Conservation (phyloP, 345 rosid species). For the Dovyalis caffra region DNA sequence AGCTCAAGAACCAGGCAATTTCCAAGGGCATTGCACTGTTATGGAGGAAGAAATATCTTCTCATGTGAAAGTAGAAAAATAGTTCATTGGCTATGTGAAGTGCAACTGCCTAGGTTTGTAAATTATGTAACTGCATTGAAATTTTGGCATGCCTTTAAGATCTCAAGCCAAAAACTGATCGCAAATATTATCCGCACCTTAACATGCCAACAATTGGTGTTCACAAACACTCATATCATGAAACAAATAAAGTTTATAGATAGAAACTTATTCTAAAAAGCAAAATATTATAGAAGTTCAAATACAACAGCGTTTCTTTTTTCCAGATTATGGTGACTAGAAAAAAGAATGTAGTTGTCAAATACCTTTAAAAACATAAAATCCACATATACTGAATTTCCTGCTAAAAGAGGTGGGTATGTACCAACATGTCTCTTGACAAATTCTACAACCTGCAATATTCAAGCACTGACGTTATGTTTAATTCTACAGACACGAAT, state of each 20-base stretch:
- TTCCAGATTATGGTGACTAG: no score
- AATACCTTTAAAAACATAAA: conserved; percentile 70
- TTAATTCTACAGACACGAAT: not conserved
- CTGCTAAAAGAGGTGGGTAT: conserved; percentile 63
- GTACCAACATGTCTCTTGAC: conserved; percentile 66
- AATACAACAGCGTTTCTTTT: no score
- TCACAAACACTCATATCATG: not conserved
- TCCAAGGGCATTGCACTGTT: not conserved
- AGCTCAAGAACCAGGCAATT: not conserved
- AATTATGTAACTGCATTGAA: no score
- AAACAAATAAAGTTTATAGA: not conserved
- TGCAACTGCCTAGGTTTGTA: not conserved
- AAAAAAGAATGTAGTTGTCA: not conserved
- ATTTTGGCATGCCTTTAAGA: no score
- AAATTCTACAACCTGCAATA: conserved; percentile 72
- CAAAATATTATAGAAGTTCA: no score
- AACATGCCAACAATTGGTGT: not conserved
- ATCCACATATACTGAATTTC: conserved; percentile 86
- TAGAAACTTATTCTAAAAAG: no score
- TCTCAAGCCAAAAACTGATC: no score
- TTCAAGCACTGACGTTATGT: not conserved
- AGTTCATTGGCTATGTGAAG: not conserved
- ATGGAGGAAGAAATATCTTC: not conserved
- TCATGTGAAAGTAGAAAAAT: not conserved
- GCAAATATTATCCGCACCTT: not conserved